Evolutionary conservation across 495 filamentous ascomycete genomes (phyloP), one percentile per base, ranked within the genome.

Genomic region (Astrothelium macrocarpum): DNA sequence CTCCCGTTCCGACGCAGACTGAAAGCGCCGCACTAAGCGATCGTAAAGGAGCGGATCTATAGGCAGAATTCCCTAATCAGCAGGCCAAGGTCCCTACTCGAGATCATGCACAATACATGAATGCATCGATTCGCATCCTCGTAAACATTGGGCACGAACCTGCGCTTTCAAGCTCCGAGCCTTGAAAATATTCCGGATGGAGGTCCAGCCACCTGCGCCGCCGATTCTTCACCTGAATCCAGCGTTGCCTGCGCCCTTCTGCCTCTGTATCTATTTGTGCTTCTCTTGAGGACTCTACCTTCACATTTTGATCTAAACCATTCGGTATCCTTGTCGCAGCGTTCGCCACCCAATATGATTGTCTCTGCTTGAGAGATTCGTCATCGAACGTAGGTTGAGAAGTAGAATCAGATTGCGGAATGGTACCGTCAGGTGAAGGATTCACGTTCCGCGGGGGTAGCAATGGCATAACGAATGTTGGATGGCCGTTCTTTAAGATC

Each of bases 11-110:
- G 80, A 78, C 16, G 87, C 72, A 2, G 84, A 84, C 61, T 90
- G 89, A 73, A 91, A 92, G 65, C 86, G 87, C 53, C 88, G 85
- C 68, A 95, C 83, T 16, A 91, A 78, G 61, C 83, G 82, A 71
- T 93, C 89, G 76, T 95, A 91, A 49, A 91, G 80, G 26, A 92
- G 77, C 0, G 90, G 89, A 73, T 91, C 89, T 88, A 76, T 59
- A 66, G 66, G 62, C 46, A 60, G 63, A 43, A 65, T 62, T 62
- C 59, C 62, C 46, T 36, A 31, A 26, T 39, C 28, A 64, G 28
- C 53, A 16, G n/a, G n/a, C 29, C 18, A 31, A 58, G 5, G 32
- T 49, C 31, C 59, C 7, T 39, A 9, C 12, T 28, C 20, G 5
- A 59, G 26, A 14, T 23, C 0, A 5, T 61, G 5, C 1, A 49